A percentile compares a stretch with the other conserved stretches of the same genome.
Evolutionary conservation across 1,284 basidiomycete species (phyloP).

Genomic region (Clitocybe nebularis): DNA sequence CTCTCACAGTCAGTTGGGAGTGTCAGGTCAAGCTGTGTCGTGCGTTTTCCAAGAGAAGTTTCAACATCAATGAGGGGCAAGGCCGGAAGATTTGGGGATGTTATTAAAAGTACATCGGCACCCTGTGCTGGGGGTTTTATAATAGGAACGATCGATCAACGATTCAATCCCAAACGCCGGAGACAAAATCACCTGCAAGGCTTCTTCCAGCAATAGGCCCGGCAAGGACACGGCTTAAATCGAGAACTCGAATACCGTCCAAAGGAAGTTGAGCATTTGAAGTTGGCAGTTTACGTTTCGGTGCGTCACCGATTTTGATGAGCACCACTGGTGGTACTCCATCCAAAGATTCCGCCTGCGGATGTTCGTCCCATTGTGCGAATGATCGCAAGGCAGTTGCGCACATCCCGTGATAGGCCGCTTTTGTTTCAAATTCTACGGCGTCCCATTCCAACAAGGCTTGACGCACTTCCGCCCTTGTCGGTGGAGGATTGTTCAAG

Average conservation of each 20-base stretch:
- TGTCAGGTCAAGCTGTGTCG: slow-evolving; percentile 57
- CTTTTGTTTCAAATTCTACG: slow-evolving; percentile 48
- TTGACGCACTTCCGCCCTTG: slow-evolving; percentile 34
- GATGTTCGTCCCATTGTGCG: slow-evolving; percentile 46
- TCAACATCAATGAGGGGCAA: slow-evolving; percentile 55
- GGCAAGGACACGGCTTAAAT: slow-evolving; percentile 57
- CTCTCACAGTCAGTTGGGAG: slow-evolving; percentile 25
- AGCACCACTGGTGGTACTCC: slow-evolving; percentile 41
- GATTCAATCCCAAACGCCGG: not conserved
- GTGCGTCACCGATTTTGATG: slow-evolving; percentile 45
- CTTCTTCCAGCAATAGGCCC: slow-evolving; percentile 55
- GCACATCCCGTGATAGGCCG: slow-evolving; percentile 44
- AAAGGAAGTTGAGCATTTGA: slow-evolving; percentile 31
- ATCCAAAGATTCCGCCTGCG: slow-evolving; percentile 40
- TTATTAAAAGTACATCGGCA: slow-evolving; percentile 57
- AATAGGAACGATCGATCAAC: not conserved
- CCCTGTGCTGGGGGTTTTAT: slow-evolving; percentile 43
- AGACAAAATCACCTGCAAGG: slow-evolving; percentile 42
- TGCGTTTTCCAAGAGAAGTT: slow-evolving; percentile 64
- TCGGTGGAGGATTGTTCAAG: slow-evolving; percentile 20
- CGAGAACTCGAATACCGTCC: slow-evolving; percentile 49
- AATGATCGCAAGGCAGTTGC: slow-evolving; percentile 50
- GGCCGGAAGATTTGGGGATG: slow-evolving; percentile 52
- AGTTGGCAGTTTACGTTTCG: slow-evolving; percentile 27
- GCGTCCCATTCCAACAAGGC: slow-evolving; percentile 44